A percentile compares a stretch with the other conserved stretches of the same genome.
Conservation (phyloP, 495 filamentous ascomycete genomes). For the Lasiosphaeria miniovina region DNA sequence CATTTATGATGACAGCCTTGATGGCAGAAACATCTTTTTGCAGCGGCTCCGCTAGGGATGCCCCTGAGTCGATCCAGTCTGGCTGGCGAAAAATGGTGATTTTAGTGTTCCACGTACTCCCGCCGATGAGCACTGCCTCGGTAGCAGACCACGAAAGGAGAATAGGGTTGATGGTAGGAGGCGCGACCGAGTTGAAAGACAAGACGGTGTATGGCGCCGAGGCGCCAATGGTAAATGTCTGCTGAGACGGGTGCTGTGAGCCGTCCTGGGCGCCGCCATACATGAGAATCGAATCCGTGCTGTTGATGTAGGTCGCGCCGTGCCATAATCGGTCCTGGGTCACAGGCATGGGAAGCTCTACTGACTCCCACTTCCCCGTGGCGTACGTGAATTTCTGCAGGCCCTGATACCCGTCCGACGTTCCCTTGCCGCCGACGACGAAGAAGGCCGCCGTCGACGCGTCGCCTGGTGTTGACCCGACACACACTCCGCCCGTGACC, state of each 20-base stretch:
- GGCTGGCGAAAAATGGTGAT: conserved; percentile 59
- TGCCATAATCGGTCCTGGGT: conserved; percentile 71
- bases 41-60: conserved; percentile 57
- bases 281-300: conserved; percentile 68
- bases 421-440: conserved; percentile 73
- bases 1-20: conserved; percentile 62
- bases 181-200: conserved; percentile 53
- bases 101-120: conserved; percentile 59
- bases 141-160: conserved; percentile 73
- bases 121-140: conserved; percentile 74
- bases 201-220: conserved; percentile 55
- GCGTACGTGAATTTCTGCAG: conserved; percentile 80
- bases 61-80: conserved; percentile 62
- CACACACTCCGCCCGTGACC: conserved; percentile 74
- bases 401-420: conserved; percentile 61
- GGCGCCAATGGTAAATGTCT: conserved; percentile 73
- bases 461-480: conserved; percentile 61
- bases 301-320: conserved; percentile 70
- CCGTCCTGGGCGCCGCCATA: conserved; percentile 74
- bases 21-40: conserved; percentile 47
- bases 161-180: conserved; percentile 64
- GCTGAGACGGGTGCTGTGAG: conserved; percentile 52
- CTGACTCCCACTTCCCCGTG: conserved; percentile 70
- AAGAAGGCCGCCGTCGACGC: conserved; percentile 61
- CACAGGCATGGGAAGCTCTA: conserved; percentile 50